Percentiles rank a stretch among this genome's conserved stretches.
phyloP scores from a whole-genome alignment of 768 basidiomycete species.

The Pleurotus tuoliensis region DNA sequence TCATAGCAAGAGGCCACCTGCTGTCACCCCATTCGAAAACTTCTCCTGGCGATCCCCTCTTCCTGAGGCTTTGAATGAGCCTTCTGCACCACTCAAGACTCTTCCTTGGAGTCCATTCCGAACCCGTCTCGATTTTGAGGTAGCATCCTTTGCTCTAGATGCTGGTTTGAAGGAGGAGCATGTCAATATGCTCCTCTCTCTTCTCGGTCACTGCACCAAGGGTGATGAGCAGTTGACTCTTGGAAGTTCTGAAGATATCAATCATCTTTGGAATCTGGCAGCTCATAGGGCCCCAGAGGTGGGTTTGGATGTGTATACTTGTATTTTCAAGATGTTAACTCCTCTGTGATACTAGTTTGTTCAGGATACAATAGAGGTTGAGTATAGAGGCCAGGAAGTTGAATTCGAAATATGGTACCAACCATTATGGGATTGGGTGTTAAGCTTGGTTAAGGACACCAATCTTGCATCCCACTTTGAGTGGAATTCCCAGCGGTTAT shows the following conservation, averaged over 20 bases:
- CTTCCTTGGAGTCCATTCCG: constrained; percentile 23
- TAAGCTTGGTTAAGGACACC: constrained; percentile 23
- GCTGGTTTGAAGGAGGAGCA: constrained; percentile 16
- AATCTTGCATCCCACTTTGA: constrained; percentile 17
- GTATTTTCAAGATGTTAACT: background rate
- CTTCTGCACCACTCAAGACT: background rate
- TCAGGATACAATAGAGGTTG: constrained; percentile 13
- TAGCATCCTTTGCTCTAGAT: constrained; percentile 21
- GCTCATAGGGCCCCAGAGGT: constrained; percentile 8
- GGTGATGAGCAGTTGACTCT: constrained; percentile 12
- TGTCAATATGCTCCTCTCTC: constrained; percentile 14
- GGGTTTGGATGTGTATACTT: background rate
- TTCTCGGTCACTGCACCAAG: constrained; percentile 11
- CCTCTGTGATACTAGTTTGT: constrained; percentile 14
- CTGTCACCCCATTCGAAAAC: too few relatives aligned
- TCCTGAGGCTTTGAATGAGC: constrained; percentile 9
- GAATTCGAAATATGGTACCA: constrained; percentile 17
- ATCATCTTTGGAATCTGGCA: constrained; percentile 16
- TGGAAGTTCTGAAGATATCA: constrained; percentile 11
- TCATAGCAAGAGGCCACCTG: constrained; percentile 12
- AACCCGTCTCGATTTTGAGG: constrained; percentile 21
- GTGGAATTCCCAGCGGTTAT: constrained; percentile 28
- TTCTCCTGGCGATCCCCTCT: too few relatives aligned
- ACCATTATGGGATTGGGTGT: constrained; percentile 22
- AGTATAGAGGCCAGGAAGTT: constrained; percentile 13